Conservation (phyloP, 805 yeast genomes). For the Teunomyces pallodes region DNA sequence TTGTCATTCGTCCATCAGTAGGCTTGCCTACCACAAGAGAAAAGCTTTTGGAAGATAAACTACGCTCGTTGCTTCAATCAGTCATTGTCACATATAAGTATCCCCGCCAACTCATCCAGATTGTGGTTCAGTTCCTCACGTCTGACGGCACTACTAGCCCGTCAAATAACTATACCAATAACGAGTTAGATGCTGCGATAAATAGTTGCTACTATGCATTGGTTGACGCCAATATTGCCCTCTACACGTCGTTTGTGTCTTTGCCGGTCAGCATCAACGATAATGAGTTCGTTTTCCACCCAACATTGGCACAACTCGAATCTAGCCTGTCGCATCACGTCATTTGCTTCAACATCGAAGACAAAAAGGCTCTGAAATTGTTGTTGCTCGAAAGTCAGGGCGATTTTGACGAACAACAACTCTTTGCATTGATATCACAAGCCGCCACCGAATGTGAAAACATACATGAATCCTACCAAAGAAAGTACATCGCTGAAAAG, state of each 20-base stretch:
- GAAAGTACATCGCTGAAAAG: slow-evolving; percentile 44
- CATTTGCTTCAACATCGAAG: slow-evolving; percentile 55
- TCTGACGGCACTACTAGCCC: slow-evolving; percentile 19
- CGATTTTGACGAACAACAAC: slow-evolving; percentile 53
- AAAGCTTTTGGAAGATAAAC: slow-evolving; percentile 66
- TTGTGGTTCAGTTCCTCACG: slow-evolving; percentile 40
- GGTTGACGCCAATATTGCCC: slow-evolving; percentile 74
- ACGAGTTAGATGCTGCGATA: slow-evolving; percentile 65
- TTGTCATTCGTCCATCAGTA: slow-evolving; percentile 71
- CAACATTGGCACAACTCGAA: slow-evolving; percentile 43
- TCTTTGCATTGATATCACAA: slow-evolving; percentile 50
- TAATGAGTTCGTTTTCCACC: slow-evolving; percentile 39
- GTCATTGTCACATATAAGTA: slow-evolving; percentile 59
- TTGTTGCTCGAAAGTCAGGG: slow-evolving; percentile 76
- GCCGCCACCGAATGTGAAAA: slow-evolving; percentile 49
- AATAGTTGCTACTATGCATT: slow-evolving; percentile 76
- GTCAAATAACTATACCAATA: slow-evolving; percentile 28
- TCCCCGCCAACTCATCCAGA: slow-evolving; percentile 66
- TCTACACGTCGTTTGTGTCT: slow-evolving; percentile 62
- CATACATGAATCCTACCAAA: slow-evolving; percentile 46
- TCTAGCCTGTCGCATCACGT: slow-evolving; percentile 60
- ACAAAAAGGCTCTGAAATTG: slow-evolving; percentile 51
- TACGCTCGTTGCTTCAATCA: slow-evolving; percentile 59
- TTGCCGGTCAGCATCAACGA: slow-evolving; percentile 40
- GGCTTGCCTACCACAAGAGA: slow-evolving; percentile 81